phyloP scores from a whole-genome alignment of 495 filamentous ascomycete genomes.

The Podospora appendiculata region DNA sequence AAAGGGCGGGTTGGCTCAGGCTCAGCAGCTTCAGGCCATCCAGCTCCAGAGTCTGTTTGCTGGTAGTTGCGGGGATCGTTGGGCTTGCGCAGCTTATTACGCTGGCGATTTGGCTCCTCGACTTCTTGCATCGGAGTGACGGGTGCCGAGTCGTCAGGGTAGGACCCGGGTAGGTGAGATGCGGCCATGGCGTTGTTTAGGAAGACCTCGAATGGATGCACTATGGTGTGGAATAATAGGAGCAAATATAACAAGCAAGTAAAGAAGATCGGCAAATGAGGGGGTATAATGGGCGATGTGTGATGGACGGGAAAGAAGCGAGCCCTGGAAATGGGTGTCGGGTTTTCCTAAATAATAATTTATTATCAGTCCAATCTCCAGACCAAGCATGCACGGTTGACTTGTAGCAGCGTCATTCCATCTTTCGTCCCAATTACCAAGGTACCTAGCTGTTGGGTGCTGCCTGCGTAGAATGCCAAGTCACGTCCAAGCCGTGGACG shows the following conservation, averaged over 20 bases:
- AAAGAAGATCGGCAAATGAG: not conserved
- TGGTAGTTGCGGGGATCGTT: constrained; percentile 21
- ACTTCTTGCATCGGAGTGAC: not conserved
- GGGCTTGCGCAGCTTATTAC: constrained; percentile 26
- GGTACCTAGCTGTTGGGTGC: no score
- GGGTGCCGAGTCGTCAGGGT: not conserved
- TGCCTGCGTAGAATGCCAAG: no score
- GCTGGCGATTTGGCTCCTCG: constrained; percentile 3
- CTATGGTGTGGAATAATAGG: not conserved
- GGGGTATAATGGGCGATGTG: not conserved
- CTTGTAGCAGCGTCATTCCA: not conserved
- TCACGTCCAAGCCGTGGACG: no score
- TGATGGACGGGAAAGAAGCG: not conserved
- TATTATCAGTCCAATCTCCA: no score
- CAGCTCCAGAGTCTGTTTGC: constrained; percentile 25
- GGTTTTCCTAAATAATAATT: no score
- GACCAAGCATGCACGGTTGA: not conserved
- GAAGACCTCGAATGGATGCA: not conserved
- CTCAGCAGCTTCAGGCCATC: constrained; percentile 5
- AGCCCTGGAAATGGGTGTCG: not conserved
- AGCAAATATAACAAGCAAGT: no score
- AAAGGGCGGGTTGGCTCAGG: not conserved
- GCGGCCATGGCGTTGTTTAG: not conserved
- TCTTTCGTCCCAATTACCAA: no score
- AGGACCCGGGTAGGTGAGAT: not conserved